phyloP scores from a whole-genome alignment of 495 filamentous ascomycete genomes.

The Letharia columbiana region DNA sequence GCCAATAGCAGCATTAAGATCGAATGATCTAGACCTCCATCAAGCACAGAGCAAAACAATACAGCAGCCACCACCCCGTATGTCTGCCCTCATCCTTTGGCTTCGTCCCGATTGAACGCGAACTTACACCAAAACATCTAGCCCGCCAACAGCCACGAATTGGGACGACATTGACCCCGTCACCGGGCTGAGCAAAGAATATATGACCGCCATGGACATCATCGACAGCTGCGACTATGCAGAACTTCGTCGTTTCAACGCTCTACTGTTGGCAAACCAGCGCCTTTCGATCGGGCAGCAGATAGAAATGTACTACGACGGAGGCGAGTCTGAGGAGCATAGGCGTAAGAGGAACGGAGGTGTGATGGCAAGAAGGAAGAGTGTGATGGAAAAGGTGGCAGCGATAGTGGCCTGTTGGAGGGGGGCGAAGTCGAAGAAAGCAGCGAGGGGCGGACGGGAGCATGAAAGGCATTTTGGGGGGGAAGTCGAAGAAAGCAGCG shows the following conservation, averaged over 20 bases:
- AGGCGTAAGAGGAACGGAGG: neutral
- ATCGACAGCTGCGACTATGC: slow-evolving; percentile 12
- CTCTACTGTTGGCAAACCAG: neutral
- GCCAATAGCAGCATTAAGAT: neutral
- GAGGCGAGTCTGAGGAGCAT: neutral
- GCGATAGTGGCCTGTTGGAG: neutral
- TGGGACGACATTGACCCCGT: slow-evolving; percentile 3
- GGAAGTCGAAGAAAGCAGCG: too few relatives aligned
- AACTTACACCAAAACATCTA: neutral
- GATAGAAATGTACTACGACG: slow-evolving; percentile 1
- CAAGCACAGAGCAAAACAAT: neutral
- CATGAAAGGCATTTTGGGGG: neutral
- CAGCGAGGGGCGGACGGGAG: neutral
- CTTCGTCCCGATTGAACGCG: neutral
- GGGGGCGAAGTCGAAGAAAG: neutral
- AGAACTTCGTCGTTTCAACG: slow-evolving; percentile 3
- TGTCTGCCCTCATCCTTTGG: neutral
- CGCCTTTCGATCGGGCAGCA: neutral
- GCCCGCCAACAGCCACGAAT: neutral
- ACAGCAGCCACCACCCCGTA: neutral
- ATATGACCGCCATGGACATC: slow-evolving; percentile 5
- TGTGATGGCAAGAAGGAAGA: neutral
- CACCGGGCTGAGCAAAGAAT: neutral
- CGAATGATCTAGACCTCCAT: neutral
- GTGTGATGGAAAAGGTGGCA: neutral